Conservation (phyloP, 108 stramenopile species). For the Aurantiochytrium sp. region DNA sequence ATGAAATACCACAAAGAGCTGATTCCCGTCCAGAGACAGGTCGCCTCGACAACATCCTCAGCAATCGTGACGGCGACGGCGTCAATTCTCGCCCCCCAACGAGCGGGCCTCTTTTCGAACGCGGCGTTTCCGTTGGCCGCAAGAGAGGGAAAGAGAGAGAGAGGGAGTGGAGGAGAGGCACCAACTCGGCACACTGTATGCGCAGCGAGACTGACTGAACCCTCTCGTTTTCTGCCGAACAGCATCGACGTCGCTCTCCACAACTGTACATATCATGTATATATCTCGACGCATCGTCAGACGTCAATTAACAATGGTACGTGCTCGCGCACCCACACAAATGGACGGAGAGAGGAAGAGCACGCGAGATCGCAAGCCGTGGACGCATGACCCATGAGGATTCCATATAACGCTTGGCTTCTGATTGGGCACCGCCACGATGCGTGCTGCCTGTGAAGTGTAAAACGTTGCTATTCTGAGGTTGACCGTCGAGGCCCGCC, state of each 20-base stretch:
- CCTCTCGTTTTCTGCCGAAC: too few relatives aligned
- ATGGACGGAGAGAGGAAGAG: background rate
- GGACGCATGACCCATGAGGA: background rate
- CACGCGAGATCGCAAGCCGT: background rate
- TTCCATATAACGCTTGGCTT: conserved; percentile 7
- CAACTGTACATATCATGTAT: too few relatives aligned
- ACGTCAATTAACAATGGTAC: too few relatives aligned
- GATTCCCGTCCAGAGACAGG: background rate
- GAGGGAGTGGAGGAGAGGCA: too few relatives aligned
- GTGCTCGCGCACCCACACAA: background rate
- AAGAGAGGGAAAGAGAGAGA: too few relatives aligned
- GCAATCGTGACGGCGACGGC: background rate
- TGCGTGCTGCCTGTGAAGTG: background rate
- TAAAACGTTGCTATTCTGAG: conserved; percentile 19
- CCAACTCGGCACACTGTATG: too few relatives aligned
- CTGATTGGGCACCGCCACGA: conserved; percentile 1
- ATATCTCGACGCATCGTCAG: too few relatives aligned
- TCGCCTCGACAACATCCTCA: background rate
- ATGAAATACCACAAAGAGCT: background rate
- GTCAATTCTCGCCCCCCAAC: too few relatives aligned
- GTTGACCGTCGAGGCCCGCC: background rate
- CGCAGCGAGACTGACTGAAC: too few relatives aligned
- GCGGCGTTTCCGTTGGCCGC: too few relatives aligned
- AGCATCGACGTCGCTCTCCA: too few relatives aligned
- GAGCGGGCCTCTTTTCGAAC: too few relatives aligned